These are phyloP conservation scores for Cyberlindnera amylophila DNA, from an alignment of 805 yeast species.

Conservation along the genomic window DNA sequence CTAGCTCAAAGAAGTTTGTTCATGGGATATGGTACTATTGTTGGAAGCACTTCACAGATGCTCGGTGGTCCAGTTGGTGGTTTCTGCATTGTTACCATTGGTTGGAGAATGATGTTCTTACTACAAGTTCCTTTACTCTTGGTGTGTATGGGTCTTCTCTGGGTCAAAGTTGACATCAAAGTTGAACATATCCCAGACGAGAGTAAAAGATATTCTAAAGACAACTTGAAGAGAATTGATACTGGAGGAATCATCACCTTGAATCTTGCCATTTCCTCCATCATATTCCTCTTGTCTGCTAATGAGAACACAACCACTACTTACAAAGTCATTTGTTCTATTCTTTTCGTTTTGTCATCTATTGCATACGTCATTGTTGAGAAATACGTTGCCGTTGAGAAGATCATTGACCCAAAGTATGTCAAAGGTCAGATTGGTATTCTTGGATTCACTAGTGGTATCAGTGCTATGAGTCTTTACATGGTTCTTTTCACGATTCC, in stretches of 20 bases:
- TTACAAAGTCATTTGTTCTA: conserved; percentile 13
- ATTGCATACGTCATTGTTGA: conserved; percentile 33
- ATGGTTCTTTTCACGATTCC: conserved; percentile 37
- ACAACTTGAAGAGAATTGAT: conserved; percentile 37
- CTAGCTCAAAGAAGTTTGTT: conserved; percentile 49
- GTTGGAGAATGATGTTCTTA: conserved; percentile 44
- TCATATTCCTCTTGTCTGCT: conserved; percentile 34
- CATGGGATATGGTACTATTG: conserved; percentile 45
- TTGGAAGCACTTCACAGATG: conserved; percentile 38
- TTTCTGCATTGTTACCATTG: conserved; percentile 33
- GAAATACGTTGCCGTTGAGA: conserved; percentile 34
- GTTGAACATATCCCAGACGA: conserved; percentile 28
- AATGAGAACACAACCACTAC: conserved; percentile 14
- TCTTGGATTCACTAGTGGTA: conserved; percentile 34
- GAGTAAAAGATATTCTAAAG: conserved; percentile 28
- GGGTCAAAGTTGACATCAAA: conserved; percentile 31
- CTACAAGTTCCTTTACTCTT: conserved; percentile 38
- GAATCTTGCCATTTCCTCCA: conserved; percentile 32
- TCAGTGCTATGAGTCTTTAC: conserved; percentile 35
- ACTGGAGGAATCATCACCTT: conserved; percentile 38
- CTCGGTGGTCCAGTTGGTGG: conserved; percentile 45
- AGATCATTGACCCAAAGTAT: conserved; percentile 37
- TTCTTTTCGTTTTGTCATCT: conserved; percentile 13
- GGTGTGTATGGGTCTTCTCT: conserved; percentile 20
- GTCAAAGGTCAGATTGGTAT: conserved; percentile 37